Conservation (phyloP, 805 yeast genomes). For the Blastobotrys attinorum region DNA sequence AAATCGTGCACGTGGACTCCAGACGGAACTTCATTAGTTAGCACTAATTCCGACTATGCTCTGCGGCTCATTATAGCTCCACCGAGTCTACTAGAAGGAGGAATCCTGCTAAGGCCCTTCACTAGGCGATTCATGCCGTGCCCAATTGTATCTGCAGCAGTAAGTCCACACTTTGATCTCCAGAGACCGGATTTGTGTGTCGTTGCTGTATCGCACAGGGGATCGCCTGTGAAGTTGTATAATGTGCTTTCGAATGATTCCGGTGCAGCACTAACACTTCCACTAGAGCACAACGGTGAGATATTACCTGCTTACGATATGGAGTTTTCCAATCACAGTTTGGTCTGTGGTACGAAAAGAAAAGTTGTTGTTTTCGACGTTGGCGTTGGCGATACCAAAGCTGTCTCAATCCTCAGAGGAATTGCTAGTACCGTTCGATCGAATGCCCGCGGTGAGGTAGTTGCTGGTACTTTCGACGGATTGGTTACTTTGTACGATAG, state of each 20-base stretch:
- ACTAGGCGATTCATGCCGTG: constrained; percentile 9
- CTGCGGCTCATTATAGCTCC: constrained; percentile 17
- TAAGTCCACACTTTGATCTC: constrained; percentile 14
- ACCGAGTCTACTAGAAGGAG: constrained; percentile 11
- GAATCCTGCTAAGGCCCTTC: constrained; percentile 10
- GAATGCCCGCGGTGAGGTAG: no score
- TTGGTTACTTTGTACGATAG: no score
- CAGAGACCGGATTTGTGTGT: constrained; percentile 9
- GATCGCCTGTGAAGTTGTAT: constrained; percentile 16
- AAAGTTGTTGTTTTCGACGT: constrained; percentile 11
- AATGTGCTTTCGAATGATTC: constrained; percentile 9
- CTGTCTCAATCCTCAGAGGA: no score
- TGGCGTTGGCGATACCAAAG: no score
- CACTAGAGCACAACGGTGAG: constrained; percentile 5
- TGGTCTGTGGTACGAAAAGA: constrained; percentile 11
- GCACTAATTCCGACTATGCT: constrained; percentile 16
- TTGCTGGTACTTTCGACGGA: no score
- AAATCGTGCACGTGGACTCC: constrained; percentile 17
- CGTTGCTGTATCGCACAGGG: constrained; percentile 13
- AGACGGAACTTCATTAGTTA: constrained; percentile 19
- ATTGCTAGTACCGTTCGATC: no score
- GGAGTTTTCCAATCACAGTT: constrained; percentile 1
- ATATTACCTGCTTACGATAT: constrained; percentile 7
- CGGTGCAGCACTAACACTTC: not conserved
- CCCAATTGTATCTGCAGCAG: constrained; percentile 11